phyloP scores from a whole-genome alignment of 495 filamentous ascomycete genomes.

The Lophiotrema nucula region DNA sequence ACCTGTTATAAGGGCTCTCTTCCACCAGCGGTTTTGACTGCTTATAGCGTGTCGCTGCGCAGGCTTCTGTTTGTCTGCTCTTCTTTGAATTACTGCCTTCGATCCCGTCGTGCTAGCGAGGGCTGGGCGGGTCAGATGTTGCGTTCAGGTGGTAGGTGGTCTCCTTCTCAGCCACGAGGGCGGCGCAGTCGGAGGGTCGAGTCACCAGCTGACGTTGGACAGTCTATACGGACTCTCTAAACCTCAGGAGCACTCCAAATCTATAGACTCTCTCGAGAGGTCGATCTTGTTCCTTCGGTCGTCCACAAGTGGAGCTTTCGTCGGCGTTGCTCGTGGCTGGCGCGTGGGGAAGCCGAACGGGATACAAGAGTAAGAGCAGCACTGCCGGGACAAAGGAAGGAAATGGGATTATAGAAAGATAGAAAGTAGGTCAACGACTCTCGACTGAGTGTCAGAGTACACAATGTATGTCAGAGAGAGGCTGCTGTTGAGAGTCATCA shows the following conservation, averaged over 20 bases:
- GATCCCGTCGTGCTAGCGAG: not conserved
- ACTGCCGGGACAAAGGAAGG: not conserved
- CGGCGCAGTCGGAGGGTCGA: constrained; percentile 22
- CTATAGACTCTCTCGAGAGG: too few species aligned
- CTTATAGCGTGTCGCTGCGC: too few species aligned
- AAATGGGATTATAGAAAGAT: not conserved
- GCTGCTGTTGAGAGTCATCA: constrained; percentile 11
- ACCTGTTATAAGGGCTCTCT: not conserved
- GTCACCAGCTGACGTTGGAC: constrained; percentile 18
- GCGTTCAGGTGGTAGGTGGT: constrained; percentile 28
- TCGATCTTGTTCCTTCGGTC: too few species aligned
- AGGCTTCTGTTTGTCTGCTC: not conserved
- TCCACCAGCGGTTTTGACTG: too few species aligned
- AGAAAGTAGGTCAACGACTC: not conserved
- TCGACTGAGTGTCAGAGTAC: too few species aligned
- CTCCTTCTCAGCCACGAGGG: constrained; percentile 26
- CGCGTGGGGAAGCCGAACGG: not conserved
- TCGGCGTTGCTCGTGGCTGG: not conserved
- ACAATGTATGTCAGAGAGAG: too few species aligned
- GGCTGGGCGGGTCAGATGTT: constrained; percentile 20
- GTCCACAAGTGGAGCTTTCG: too few species aligned
- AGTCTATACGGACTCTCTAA: too few species aligned
- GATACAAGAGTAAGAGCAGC: not conserved
- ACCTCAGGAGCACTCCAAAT: too few species aligned
- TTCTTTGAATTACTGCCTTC: not conserved